Base-by-base conservation (phyloP, 192 early-diverging fungal genomes). In the Martensiomyces pterosporus region DNA sequence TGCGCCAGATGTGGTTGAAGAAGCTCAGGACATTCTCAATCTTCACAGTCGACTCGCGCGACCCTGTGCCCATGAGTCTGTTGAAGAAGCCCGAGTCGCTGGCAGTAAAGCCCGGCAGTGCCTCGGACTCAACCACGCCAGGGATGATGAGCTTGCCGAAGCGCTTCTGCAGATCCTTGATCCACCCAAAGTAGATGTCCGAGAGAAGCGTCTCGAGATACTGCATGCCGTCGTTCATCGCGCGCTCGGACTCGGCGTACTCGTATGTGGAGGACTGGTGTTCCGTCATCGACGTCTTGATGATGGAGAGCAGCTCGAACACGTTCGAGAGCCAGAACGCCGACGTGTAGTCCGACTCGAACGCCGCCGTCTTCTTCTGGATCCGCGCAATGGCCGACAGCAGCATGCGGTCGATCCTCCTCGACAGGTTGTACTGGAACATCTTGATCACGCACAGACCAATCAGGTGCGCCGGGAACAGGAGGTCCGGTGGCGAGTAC, bases 251-350 rank as follows among this genome's bases (percentile, higher is more conserved):
- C 41, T 92, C 85, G 38, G 69, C 70, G 75, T 80, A 83, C 43
- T 79, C 76, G 43, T 80, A 62, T 4, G 74, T 59, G 12, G 77
- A 67, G 43, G 86, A 80, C 53, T 85, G 82, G 55, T 81, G 79
- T 52, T 90, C 88, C 47, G 78, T 80, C 52, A 76, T 73, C 49
- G 78, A 83, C n/a, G 83, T 82, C 55, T 82, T 82, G 55, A 94
- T 87, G 51, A 98, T 81, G 18, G 92, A 92, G 58, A 94, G 66
- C 16, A 99, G 77, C 73, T 97, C 97, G 58, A 90, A 95, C 16
- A 89, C 87, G 62, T 99, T 99, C 13, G 92, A 93, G 19, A 98
- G 76, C 97, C 97, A 98, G 81, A 94, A 99, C 4, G 89, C 91
- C 45, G 84, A 85, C 9, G 84, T 67, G 32, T 68, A 72, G 39